phyloP scores from a whole-genome alignment of 345 rosid species.

The Camelina hispida region DNA sequence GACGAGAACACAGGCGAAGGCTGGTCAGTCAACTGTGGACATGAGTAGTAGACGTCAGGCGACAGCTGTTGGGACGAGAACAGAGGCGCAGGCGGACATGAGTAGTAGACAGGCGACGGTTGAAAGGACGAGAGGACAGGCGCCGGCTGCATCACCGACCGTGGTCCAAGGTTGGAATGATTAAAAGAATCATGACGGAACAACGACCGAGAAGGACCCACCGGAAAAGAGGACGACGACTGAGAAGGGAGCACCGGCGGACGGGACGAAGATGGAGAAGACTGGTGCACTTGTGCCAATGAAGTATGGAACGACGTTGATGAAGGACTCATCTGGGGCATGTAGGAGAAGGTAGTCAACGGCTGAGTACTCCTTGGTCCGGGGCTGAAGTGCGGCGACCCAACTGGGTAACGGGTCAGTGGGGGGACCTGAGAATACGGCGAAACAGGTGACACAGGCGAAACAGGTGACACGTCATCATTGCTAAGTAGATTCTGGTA shows the following conservation, averaged over 20 bases:
- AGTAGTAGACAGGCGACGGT: neutral
- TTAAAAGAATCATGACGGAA: neutral
- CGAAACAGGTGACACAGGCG: slow-evolving; percentile 74
- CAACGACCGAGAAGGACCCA: neutral
- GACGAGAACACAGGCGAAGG: neutral
- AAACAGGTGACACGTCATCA: slow-evolving; percentile 57
- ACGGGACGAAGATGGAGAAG: too few relatives aligned
- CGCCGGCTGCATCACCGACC: neutral
- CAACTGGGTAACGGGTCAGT: slow-evolving; percentile 49
- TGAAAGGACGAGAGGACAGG: neutral
- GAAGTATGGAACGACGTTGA: neutral
- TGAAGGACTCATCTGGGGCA: neutral
- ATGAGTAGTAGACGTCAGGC: too few relatives aligned
- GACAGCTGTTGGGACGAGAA: too few relatives aligned
- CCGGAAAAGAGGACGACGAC: neutral
- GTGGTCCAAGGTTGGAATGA: neutral
- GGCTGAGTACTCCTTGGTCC: slow-evolving; percentile 69
- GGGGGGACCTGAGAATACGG: slow-evolving; percentile 71
- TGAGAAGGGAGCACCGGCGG: neutral
- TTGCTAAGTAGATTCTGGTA: slow-evolving; percentile 42
- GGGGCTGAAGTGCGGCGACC: slow-evolving; percentile 53
- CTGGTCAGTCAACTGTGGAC: neutral
- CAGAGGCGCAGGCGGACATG: too few relatives aligned
- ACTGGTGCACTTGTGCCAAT: neutral
- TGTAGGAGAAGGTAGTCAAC: slow-evolving; percentile 51